phyloP scores from a whole-genome alignment of 352 stramenopile genomes.

The Pythium volutum region DNA sequence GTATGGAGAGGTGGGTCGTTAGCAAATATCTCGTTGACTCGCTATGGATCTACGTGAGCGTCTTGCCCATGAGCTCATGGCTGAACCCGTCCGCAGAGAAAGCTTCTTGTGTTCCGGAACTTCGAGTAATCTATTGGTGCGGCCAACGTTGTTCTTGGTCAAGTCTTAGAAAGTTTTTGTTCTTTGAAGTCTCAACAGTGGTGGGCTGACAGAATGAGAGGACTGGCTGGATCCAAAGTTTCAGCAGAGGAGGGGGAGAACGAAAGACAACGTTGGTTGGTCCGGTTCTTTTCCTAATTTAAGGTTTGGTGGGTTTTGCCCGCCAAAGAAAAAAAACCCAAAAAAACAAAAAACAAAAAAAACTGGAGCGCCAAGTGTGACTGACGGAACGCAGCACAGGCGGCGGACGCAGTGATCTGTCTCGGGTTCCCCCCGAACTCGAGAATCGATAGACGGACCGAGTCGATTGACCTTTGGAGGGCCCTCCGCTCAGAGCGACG shows the following conservation, averaged over 20 bases:
- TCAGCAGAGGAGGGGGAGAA: slow-evolving; percentile 20
- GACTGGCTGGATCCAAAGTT: slow-evolving; percentile 19
- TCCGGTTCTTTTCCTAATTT: slow-evolving; percentile 32
- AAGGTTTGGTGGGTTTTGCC: slow-evolving; percentile 29
- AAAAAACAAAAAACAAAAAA: slow-evolving; percentile 13
- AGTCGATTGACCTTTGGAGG: slow-evolving; percentile 14
- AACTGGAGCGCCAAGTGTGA: slow-evolving; percentile 20
- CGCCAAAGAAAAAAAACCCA: slow-evolving; percentile 29
- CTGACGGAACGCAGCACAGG: slow-evolving; percentile 19
- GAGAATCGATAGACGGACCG: slow-evolving; percentile 9
- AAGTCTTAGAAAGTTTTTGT: slow-evolving; percentile 1
- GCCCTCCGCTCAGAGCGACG: slow-evolving; percentile 1
- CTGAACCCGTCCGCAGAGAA: too few relatives aligned
- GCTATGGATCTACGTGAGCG: too few relatives aligned
- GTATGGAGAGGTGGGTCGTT: too few relatives aligned
- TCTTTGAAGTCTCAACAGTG: neutral
- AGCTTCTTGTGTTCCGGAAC: too few relatives aligned
- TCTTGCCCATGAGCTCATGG: too few relatives aligned
- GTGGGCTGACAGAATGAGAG: neutral
- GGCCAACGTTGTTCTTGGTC: neutral
- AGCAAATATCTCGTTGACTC: too few relatives aligned
- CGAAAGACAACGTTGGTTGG: neutral
- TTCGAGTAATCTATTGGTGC: too few relatives aligned
- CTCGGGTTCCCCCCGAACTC: neutral
- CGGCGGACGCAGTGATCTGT: slow-evolving; percentile 7